Evolutionary conservation across 106 monocot genomes (phyloP), one percentile per base, ranked within the genome.

Genomic region (Platanthera zijinensis): DNA sequence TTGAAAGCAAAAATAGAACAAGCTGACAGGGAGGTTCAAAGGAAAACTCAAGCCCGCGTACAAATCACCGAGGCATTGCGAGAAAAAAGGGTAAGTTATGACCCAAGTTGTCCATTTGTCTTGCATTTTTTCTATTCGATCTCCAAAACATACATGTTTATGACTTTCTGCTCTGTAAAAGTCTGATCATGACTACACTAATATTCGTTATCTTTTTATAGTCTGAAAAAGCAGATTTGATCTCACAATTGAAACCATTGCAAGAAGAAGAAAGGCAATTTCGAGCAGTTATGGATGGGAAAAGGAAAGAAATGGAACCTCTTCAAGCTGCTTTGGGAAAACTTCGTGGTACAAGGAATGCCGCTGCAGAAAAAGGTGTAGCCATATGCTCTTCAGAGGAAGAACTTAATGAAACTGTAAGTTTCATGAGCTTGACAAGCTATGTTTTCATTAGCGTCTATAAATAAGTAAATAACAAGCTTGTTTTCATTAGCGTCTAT

Each of bases 331-430:
- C 86, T 73, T 74, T 97, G 49, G 89, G 87, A 32, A 87, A 93
- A 76, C 77, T 94, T 19, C 85, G 91, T 25, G 82, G 62, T 83
- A 82, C 86, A 76, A 93, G 86, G 64, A 87, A 79, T 87, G 80
- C 75, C 51, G 77, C 76, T 13, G 86, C 82, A 57, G 93, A 89
- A 57, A 91, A 87, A 80, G 88, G 96, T 10, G 56, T 81, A 73
- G 84, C 82, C 48, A 74, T 97, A 45, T 97, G 93, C 75, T 91
- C 91, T 83, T 97, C 96, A 54, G 87, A 90, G 63, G 82, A 97
- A 86, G 97, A 97, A 74, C 96, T 97, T 74, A 79, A 93, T 74
- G 63, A 78, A 49, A 77, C 77, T 48, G 96, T 94, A 87, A 83
- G 87, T 30, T 10, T 51, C 11, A 30, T 9, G 9, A 79, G 47